Evolutionary conservation across 1,139 yeast species (phyloP), one percentile per base, ranked within the genome.

Genomic region (Blastobotrys niveus): DNA sequence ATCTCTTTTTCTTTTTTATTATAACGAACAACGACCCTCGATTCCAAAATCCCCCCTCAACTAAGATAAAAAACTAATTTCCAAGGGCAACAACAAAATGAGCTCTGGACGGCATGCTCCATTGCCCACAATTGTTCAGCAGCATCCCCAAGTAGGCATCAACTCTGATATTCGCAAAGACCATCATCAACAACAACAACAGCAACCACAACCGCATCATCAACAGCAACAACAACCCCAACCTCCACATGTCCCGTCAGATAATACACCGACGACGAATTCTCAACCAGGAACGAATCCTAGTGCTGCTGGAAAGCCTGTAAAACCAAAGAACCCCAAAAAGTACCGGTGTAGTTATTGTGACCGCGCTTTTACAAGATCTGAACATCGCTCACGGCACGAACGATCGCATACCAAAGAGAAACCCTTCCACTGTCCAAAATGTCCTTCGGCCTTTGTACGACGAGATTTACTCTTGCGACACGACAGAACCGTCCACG

Each of bases 341-440:
- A 78, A 82, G 57, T 84, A 83, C 62, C 76, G 81, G 30, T 85
- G 95, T 64, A 80, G 84, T 20, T 84, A 79, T 60, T 85, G 95
- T 57, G 86, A 88, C 34, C 70, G 88, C 55, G 84, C 88, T 0
- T 85, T 85, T 59, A 80, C 89, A 7, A 68, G 95, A 39, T 78
- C 86, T 20, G 95, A 85, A 59, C 95, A 85, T 61, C 78, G 83
- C 58, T 79, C 82, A 46, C 75, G 95, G 40, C 95, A 85, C 58
- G 94, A 85, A 60, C 67, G 93, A 30, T 81, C 89, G 2, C 95
- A 85, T 58, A 83, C 91, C 19, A 84, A 84, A 56, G 88, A 82
- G 54, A 80, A 85, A 52, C 93, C 93, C 0, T 84, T 82, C 64
- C 82, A 80, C 52, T 84, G 94, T 55, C 69, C 76, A 34, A 74